Percentiles rank a stretch among this genome's conserved stretches.
Evolutionary conservation across 2,329 filamentous ascomycete species (phyloP).

Genomic region (Myriosclerotinia duriaeana): DNA sequence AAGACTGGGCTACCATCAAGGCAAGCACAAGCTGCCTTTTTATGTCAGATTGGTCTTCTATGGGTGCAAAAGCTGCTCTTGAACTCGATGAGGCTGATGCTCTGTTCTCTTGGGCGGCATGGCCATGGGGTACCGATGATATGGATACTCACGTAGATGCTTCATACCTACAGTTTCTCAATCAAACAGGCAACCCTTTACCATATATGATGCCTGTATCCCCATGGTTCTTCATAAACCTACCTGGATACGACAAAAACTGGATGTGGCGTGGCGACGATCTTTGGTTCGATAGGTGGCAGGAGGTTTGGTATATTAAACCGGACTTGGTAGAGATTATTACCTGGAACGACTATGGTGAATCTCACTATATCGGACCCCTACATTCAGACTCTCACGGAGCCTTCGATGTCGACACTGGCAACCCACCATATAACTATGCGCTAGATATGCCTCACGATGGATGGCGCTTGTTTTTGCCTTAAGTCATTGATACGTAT

Average conservation of each 20-base stretch:
- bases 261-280: constrained; percentile 46
- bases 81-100: not conserved
- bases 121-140: constrained; percentile 29
- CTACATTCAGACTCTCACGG: constrained; percentile 39
- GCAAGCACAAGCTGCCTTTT: constrained; percentile 8
- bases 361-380: constrained; percentile 52
- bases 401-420: not conserved
- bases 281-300: constrained; percentile 45
- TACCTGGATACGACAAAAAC: constrained; percentile 42
- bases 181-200: constrained; percentile 3
- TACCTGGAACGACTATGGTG: constrained; percentile 53
- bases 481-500: constrained; percentile 4
- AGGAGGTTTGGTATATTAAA: constrained; percentile 42
- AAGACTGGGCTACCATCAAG: constrained; percentile 30
- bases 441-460: constrained; percentile 45
- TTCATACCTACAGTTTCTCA: constrained; percentile 26
- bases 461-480: constrained; percentile 43
- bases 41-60: constrained; percentile 27
- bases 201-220: constrained; percentile 36
- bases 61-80: constrained; percentile 27
- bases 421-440: constrained; percentile 5
- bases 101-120: not conserved
- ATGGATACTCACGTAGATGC: constrained; percentile 29
- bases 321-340: constrained; percentile 48
- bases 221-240: constrained; percentile 42